Conservation (phyloP, 2,329 filamentous ascomycete species). For the Aspergillus uvarum region DNA sequence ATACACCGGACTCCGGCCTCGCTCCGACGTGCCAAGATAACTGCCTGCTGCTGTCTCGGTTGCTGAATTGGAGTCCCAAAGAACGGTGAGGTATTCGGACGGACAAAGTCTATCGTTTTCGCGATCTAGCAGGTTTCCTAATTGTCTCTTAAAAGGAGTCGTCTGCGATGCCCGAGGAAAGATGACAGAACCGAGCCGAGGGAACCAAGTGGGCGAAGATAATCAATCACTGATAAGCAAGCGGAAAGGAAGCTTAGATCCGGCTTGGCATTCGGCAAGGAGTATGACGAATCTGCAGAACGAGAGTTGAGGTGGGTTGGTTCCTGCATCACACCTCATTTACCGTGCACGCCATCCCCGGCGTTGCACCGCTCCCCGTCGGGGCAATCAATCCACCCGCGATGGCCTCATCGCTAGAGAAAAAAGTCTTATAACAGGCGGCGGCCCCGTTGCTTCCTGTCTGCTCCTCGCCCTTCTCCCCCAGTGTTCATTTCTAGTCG, state of each 20-base stretch:
- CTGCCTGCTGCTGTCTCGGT: not conserved
- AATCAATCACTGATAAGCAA: not conserved
- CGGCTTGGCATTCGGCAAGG: not conserved
- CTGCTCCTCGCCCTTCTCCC: not conserved
- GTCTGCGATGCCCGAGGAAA: too few relatives aligned
- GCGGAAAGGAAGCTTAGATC: not conserved
- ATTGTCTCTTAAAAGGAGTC: too few relatives aligned
- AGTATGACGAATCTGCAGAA: not conserved
- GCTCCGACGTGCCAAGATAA: not conserved
- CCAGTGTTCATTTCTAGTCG: not conserved
- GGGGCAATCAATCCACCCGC: not conserved
- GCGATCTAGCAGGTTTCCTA: too few relatives aligned
- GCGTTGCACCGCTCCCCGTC: not conserved
- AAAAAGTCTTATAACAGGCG: not conserved
- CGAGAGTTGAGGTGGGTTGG: not conserved
- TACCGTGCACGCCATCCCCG: not conserved
- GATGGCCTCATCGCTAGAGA: not conserved
- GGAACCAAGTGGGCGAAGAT: too few relatives aligned
- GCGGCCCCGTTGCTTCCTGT: not conserved
- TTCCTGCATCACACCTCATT: not conserved
- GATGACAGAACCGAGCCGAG: too few relatives aligned
- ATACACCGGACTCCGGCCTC: not conserved
- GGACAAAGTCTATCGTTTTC: not conserved
- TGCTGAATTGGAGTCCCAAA: not conserved
- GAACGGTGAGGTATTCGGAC: not conserved